Base-by-base conservation (phyloP, 1,284 basidiomycete species). In the Trichosporon sp. region DNA sequence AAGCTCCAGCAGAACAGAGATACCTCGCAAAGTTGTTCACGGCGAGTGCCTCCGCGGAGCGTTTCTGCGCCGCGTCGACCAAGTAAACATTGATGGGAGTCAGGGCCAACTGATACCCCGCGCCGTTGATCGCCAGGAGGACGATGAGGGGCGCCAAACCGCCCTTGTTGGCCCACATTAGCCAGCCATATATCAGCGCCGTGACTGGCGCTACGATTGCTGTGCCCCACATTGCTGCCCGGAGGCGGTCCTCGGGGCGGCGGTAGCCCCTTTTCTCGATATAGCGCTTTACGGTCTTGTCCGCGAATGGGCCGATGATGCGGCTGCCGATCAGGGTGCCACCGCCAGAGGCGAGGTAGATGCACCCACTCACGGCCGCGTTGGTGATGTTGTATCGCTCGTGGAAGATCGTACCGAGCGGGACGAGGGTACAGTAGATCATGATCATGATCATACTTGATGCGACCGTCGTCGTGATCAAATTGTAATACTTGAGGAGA, bases 321-420 rank as follows among this genome's bases (percentile, higher is more conserved):
- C 84, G 82, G 0, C 85, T 82, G 0, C 86, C 87, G 33, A 85
- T 71, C 58, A 87, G 81, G 70, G 88, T 89, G 1, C 88, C 88
- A 3, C 85, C 34, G 1, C 88, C 88, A 4, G 78, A 81, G 0
- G 86, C 84, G 14, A 88, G 79, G 76, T 87, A 88, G 64, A 87
- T 83, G 1, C 82, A 81, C 4, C 88, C 88, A 14, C 88, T 79
- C 23, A 88, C 57, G 0, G 85, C 86, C 60, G 84, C 82, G 72
- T 86, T 87, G 8, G 75, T 74, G 60, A 90, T 86, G 60, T 82
- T 77, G 73, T 88, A 90, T 27, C 83, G 82, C 1, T 79, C 81
- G 40, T 85, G 85, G 61, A 44, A 59, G 34, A 68, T 52, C 4
- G 49, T 58, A 25, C 36, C 37, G 23, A 62, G 37, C 19, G 65